Conservation (phyloP, 2,329 filamentous ascomycete genomes). For the Fusarium secorum region DNA sequence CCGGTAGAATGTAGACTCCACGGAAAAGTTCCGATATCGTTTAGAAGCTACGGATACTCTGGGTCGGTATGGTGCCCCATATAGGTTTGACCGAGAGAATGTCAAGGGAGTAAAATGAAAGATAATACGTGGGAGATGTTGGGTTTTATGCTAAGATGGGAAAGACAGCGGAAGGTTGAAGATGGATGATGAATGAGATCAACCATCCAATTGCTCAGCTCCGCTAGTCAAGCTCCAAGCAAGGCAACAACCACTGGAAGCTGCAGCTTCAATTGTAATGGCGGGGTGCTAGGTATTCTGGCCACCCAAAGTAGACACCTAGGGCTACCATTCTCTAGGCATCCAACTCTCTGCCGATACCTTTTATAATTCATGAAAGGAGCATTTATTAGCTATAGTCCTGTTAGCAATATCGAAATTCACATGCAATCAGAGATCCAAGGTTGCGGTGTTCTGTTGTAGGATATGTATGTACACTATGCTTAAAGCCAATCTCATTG, state of each 20-base stretch:
- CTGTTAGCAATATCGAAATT: background rate
- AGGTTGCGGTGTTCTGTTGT: background rate
- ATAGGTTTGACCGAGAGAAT: background rate
- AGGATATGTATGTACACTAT: background rate
- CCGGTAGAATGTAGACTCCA: background rate
- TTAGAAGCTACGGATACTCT: background rate
- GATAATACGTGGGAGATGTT: background rate
- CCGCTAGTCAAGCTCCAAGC: background rate
- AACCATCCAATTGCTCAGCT: slow-evolving; percentile 5
- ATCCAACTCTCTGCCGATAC: background rate
- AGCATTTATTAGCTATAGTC: background rate
- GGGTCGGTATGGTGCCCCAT: background rate
- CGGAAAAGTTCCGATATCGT: slow-evolving; percentile 15
- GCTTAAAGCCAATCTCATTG: background rate
- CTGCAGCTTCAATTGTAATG: slow-evolving; percentile 5
- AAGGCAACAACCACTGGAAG: slow-evolving; percentile 21
- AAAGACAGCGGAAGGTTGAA: background rate
- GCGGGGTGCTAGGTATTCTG: slow-evolving; percentile 14
- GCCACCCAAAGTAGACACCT: background rate
- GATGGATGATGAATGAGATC: slow-evolving; percentile 20
- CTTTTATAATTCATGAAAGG: background rate
- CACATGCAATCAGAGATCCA: background rate
- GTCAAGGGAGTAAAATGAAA: background rate
- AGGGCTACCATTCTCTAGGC: background rate
- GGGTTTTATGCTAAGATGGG: background rate